These are phyloP conservation scores for Phycomyces nitens DNA, from an alignment of 192 early-diverging fungal genomes.

Conservation along the genomic window DNA sequence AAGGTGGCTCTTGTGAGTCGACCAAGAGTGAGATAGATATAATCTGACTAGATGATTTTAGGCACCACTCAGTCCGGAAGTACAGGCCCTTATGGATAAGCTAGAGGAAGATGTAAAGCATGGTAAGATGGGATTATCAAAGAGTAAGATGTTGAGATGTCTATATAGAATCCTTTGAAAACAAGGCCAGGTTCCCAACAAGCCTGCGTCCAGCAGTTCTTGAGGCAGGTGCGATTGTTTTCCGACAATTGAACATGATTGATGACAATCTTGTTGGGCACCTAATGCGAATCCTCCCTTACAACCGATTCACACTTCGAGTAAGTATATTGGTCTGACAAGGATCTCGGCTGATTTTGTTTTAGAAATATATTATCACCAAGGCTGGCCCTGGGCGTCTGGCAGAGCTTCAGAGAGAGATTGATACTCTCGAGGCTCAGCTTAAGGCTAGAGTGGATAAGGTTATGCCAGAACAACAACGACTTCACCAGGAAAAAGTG, in stretches of 20 bases:
- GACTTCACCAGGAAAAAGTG: conserved; percentile 16
- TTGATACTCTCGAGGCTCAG: conserved; percentile 19
- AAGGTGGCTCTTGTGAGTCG: not conserved
- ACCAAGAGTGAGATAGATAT: not conserved
- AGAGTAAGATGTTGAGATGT: not conserved
- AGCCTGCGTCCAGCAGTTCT: conserved; percentile 39
- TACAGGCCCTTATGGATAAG: conserved; percentile 22
- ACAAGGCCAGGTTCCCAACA: conserved; percentile 46
- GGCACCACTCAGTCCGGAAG: conserved; percentile 33
- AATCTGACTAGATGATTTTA: not conserved
- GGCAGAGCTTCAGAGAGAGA: conserved; percentile 26
- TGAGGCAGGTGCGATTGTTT: conserved; percentile 27
- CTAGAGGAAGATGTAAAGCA: conserved; percentile 29
- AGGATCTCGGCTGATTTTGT: not conserved
- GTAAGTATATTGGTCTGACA: conserved; percentile 18
- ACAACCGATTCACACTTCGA: conserved; percentile 50
- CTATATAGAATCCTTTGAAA: conserved; percentile 44
- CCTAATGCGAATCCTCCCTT: conserved; percentile 45
- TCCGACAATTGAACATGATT: conserved; percentile 21
- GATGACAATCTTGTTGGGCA: conserved; percentile 44
- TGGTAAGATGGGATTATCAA: conserved; percentile 20
- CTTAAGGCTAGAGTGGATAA: conserved; percentile 23
- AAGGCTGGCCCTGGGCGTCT: conserved; percentile 24
- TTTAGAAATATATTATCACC: conserved; percentile 30
- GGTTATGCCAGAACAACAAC: conserved; percentile 25